phyloP scores from a whole-genome alignment of 1,284 basidiomycete genomes.

The Pseudomicrostroma phylloplanum region DNA sequence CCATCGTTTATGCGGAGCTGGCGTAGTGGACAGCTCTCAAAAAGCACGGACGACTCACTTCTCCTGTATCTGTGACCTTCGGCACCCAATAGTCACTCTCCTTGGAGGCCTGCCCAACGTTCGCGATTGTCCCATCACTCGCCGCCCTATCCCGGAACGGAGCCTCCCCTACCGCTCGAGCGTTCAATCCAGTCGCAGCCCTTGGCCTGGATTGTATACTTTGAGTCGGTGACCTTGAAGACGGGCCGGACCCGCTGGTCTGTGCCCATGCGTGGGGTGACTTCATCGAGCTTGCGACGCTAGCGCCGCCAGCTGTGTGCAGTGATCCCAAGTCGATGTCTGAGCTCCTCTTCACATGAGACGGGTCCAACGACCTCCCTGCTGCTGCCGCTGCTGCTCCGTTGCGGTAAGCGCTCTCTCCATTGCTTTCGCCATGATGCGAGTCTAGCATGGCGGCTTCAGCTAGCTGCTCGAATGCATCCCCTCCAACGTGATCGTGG shows the following conservation, averaged over 20 bases:
- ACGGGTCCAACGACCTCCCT: neutral
- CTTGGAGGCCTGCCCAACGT: neutral
- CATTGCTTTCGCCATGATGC: neutral
- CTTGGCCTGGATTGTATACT: conserved; percentile 17
- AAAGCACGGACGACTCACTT: conserved; percentile 41
- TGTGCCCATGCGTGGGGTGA: too few species aligned
- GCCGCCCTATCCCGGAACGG: too few species aligned
- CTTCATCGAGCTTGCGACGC: neutral
- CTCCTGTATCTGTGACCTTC: conserved; percentile 51
- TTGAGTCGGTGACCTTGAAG: neutral
- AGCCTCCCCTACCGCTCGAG: too few species aligned
- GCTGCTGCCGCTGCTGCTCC: neutral
- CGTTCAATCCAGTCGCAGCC: conserved; percentile 24
- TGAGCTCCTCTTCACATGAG: neutral
- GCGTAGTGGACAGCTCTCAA: too few species aligned
- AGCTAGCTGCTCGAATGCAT: conserved; percentile 38
- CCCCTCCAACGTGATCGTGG: conserved; percentile 19
- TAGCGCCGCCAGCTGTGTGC: neutral
- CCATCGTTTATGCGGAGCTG: too few species aligned
- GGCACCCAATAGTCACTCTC: conserved; percentile 53
- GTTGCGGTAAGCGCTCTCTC: conserved; percentile 1
- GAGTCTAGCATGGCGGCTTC: conserved; percentile 29
- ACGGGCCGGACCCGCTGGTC: too few species aligned
- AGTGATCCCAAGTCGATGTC: neutral
- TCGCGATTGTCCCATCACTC: too few species aligned